Base-by-base conservation (phyloP, 2,329 filamentous ascomycete genomes). In the Aspergillus aculeatus region DNA sequence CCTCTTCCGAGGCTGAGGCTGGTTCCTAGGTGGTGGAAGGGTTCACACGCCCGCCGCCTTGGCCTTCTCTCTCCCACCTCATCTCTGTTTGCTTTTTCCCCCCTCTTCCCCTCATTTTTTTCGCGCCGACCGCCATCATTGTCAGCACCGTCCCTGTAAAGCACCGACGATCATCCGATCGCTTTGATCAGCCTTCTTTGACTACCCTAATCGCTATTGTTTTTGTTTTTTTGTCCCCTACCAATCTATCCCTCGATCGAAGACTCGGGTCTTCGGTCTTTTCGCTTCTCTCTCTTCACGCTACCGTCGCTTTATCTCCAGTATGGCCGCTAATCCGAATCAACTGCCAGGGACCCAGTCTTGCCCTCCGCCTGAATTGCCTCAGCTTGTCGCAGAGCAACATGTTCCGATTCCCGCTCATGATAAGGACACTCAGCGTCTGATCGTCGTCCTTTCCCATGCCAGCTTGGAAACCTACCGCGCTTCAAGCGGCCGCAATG, bases 401-500 rank as follows among this genome's bases (percentile, higher is more conserved):
- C 89, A 95, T 73, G 84, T 87, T 12, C 89, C 94, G 26, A 96
- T 99, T 65, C 81, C 92, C 11, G 81, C 88, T 16, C 89, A 85
- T 69, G 95, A 99, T 79, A 97, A 96, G 79, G 90, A 96, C 77
- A 90, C 91, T 14, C 89, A 94, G 77, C 86, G 95, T 59, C 82
- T 99, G 67, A 96, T 99, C 66, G 95, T 99, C 57, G 93, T 99
- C 47, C 85, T 99, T 53, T 96, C 93, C 66, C 96, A 98, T 83
- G 95, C 95, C 64, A 97, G 93, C 71, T 86, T 99, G 67, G 95
- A 99, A 79, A 99, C 95, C 0, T 98, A 97, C 84, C 96, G 96
- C 75, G 91, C 95, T 1, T 90, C 91, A 67, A 88, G 88, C 62
- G 85, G 88, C 19, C 76, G 83, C 73, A 76, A 85, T 74, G 79